Evolutionary conservation across 2,329 filamentous ascomycete species (phyloP), one percentile per base, ranked within the genome.

Genomic region (Lachnellula willkommii): DNA sequence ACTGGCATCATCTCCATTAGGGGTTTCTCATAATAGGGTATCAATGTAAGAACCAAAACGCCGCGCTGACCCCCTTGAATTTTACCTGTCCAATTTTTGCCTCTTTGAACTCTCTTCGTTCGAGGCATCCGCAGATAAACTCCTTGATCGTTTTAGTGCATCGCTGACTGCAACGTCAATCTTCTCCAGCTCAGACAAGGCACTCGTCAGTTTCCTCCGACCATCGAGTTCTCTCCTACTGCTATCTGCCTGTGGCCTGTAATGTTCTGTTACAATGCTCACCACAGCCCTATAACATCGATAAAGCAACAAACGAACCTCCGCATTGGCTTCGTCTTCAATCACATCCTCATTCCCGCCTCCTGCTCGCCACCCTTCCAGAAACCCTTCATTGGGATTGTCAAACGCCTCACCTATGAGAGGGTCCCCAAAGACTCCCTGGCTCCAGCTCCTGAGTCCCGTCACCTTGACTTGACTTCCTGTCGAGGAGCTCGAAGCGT

Each of bases 381-480:
- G 67, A 36, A 83, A 77, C 0, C 75, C 72, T 12, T 71, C 62
- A 4, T 71, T 75, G 0, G 76, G 72, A 17, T 71, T 66, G 14
- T 75, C 72, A 60, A 84, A 81, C 6, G 73, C 73, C 3, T 71
- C 72, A 2, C 78, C 74, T 50, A 86, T 71, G 2, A 85, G 65
- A 0, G 82, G 81, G 58, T 85, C 83, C 11, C 82, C 82, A 60
- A 85, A 85, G 11, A 84, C 61, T 45, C 78, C 78, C 56, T 77
- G 78, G 57, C 78, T 78, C 82, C 82, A 85, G 68, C 82, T 79
- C 35, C 74, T 73, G n/a, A 85, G 66, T 0, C 81, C 81, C 0
- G 74, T 78, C 14, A 83, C 66, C 22, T 64, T 65, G 14, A 58
- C 53, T 2, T 52, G 55, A 26, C 55, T 47, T 6, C 22, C 28